phyloP scores from a whole-genome alignment of 2,329 filamentous ascomycete species.

The Fusarium fujikuroi region DNA sequence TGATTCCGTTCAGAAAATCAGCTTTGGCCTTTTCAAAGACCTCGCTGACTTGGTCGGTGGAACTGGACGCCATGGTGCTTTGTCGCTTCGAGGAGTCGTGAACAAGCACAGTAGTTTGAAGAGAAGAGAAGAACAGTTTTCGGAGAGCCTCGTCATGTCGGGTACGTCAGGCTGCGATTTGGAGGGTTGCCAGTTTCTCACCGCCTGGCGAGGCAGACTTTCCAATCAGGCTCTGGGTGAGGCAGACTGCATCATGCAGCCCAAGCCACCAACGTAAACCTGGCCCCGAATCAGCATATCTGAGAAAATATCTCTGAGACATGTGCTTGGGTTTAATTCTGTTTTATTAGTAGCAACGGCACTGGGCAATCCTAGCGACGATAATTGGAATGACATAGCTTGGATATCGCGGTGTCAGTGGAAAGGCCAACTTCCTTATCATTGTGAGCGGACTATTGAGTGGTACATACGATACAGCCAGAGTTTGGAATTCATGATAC shows the following conservation, averaged over 20 bases:
- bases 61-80: fast-evolving
- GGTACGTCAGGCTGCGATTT: neutral
- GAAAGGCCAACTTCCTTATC: too few relatives aligned
- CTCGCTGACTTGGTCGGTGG: neutral
- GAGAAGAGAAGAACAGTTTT: fast-evolving
- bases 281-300: neutral
- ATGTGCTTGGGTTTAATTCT: too few relatives aligned
- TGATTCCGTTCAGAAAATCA: neutral
- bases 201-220: neutral
- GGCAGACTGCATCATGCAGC: neutral
- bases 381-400: too few relatives aligned
- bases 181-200: fast-evolving
- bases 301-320: too few relatives aligned
- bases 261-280: neutral
- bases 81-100: neutral
- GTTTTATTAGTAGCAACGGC: too few relatives aligned
- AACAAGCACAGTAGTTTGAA: fast-evolving
- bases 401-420: too few relatives aligned
- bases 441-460: neutral
- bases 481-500: too few relatives aligned
- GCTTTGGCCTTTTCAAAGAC: neutral
- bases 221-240: neutral
- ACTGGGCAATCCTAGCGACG: too few relatives aligned
- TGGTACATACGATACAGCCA: too few relatives aligned
- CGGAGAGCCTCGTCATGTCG: neutral